Evolutionary conservation across 768 basidiomycete genomes (phyloP).

Genomic region (Hygrocybe coccinea): DNA sequence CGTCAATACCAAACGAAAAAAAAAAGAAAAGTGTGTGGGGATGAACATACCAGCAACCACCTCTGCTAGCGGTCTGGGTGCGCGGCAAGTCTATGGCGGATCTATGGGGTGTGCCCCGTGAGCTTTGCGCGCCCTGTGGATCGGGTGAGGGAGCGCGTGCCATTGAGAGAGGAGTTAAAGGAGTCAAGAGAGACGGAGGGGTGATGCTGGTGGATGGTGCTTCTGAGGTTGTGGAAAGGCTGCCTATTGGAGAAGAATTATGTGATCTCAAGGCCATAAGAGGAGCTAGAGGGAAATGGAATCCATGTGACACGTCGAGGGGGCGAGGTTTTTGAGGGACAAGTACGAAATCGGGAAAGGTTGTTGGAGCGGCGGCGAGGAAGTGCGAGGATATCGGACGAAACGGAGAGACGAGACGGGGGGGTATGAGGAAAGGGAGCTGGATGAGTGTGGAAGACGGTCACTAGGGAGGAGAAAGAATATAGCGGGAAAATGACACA

Average conservation of each 20-base stretch:
- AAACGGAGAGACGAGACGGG: not conserved
- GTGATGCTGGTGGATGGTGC: slow-evolving; percentile 42
- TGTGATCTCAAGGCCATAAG: slow-evolving; percentile 41
- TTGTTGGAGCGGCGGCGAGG: not conserved
- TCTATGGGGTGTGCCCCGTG: slow-evolving; percentile 45
- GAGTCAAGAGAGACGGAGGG: slow-evolving; percentile 44
- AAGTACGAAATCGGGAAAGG: not conserved
- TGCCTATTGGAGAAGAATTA: slow-evolving; percentile 38
- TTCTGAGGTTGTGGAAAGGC: slow-evolving; percentile 37
- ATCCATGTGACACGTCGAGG: not conserved
- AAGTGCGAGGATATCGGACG: not conserved
- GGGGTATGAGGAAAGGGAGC: not conserved
- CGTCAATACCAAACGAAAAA: slow-evolving; percentile 7
- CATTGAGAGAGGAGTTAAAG: slow-evolving; percentile 31
- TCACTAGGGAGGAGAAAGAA: not conserved
- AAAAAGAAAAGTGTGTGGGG: slow-evolving; percentile 8
- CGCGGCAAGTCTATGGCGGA: slow-evolving; percentile 49
- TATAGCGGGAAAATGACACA: not conserved
- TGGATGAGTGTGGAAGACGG: not conserved
- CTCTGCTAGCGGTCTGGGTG: slow-evolving; percentile 54
- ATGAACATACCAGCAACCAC: slow-evolving; percentile 70
- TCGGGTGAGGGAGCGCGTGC: slow-evolving; percentile 29
- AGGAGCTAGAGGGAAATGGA: not conserved
- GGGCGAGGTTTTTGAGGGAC: not conserved
- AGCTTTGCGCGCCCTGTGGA: slow-evolving; percentile 23